A percentile compares a stretch with the other conserved stretches of the same genome.
These are phyloP conservation scores for Cryptosporidium bovis DNA, from an alignment of 169 alveolate genomes.

Conservation along the genomic window DNA sequence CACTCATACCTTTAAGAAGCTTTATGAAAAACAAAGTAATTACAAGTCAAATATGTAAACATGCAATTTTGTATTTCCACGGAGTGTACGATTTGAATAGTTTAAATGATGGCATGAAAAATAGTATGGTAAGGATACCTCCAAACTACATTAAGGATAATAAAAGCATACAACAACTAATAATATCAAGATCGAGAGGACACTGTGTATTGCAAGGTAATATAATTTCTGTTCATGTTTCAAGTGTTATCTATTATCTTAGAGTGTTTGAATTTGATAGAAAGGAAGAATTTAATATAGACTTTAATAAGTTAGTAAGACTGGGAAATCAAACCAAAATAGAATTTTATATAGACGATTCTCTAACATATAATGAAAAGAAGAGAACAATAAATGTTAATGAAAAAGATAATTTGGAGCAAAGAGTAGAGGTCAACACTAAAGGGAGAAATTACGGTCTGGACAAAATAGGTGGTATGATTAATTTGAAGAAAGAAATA, in stretches of 20 bases:
- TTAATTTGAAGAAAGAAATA: constrained; percentile 76
- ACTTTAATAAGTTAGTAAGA: constrained; percentile 18
- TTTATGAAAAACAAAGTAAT: constrained; percentile 10
- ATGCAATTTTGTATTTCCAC: constrained; percentile 5
- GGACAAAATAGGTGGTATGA: constrained; percentile 79
- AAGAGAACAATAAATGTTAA: too few relatives aligned
- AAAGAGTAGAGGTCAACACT: neutral
- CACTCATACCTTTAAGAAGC: constrained; percentile 16
- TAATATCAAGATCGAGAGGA: constrained; percentile 57
- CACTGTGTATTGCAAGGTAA: constrained; percentile 46
- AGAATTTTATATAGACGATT: constrained; percentile 16
- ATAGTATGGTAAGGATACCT: neutral
- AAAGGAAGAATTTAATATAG: neutral
- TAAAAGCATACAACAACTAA: constrained; percentile 17
- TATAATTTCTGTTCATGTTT: constrained; percentile 29
- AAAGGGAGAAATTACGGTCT: constrained; percentile 60
- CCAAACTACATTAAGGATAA: constrained; percentile 36
- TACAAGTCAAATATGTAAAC: constrained; percentile 5
- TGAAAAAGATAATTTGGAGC: neutral
- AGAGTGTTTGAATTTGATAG: constrained; percentile 24
- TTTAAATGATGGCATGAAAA: neutral
- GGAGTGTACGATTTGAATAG: constrained; percentile 10
- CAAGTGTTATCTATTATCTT: constrained; percentile 11
- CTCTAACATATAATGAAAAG: neutral
- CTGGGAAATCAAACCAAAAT: constrained; percentile 54